Conservation (phyloP, 2,329 filamentous ascomycete species). For the Fusarium nelsonii region DNA sequence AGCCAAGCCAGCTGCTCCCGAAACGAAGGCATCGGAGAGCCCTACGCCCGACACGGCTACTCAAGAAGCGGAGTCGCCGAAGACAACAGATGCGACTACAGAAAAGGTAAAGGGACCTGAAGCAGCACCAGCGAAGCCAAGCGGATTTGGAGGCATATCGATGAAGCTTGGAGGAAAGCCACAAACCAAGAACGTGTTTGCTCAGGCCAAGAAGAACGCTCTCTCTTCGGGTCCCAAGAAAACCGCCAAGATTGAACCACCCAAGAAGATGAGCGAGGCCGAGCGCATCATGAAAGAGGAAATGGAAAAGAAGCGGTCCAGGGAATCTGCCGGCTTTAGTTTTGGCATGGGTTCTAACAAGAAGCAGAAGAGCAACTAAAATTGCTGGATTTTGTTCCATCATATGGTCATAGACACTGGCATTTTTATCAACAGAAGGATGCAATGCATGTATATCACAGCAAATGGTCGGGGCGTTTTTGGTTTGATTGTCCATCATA, state of each 20-base stretch:
- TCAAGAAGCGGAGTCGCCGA: constrained; percentile 17
- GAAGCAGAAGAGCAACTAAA: constrained; percentile 59
- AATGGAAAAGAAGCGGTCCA: constrained; percentile 75
- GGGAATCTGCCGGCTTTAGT: constrained; percentile 61
- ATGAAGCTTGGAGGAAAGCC: constrained; percentile 74
- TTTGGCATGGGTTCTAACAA: constrained; percentile 63
- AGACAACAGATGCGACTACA: constrained; percentile 4
- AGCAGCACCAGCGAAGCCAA: constrained; percentile 50
- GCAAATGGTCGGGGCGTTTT: constrained; percentile 33
- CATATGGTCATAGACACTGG: not conserved
- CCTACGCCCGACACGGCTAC: constrained; percentile 29
- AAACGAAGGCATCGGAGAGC: constrained; percentile 33
- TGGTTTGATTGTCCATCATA: constrained; percentile 41
- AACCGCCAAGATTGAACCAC: constrained; percentile 66
- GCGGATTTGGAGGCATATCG: constrained; percentile 61
- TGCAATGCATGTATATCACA: constrained; percentile 1
- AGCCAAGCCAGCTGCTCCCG: constrained; percentile 51
- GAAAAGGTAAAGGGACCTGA: constrained; percentile 24
- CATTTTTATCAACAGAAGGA: not conserved
- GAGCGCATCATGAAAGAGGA: constrained; percentile 92
- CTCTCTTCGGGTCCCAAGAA: constrained; percentile 73
- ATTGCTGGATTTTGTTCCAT: not conserved
- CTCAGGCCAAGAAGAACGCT: constrained; percentile 75
- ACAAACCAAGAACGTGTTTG: constrained; percentile 83
- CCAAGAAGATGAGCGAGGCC: constrained; percentile 88